Conservation (phyloP, 2,329 filamentous ascomycete genomes). For the Penicillium janthinellum region DNA sequence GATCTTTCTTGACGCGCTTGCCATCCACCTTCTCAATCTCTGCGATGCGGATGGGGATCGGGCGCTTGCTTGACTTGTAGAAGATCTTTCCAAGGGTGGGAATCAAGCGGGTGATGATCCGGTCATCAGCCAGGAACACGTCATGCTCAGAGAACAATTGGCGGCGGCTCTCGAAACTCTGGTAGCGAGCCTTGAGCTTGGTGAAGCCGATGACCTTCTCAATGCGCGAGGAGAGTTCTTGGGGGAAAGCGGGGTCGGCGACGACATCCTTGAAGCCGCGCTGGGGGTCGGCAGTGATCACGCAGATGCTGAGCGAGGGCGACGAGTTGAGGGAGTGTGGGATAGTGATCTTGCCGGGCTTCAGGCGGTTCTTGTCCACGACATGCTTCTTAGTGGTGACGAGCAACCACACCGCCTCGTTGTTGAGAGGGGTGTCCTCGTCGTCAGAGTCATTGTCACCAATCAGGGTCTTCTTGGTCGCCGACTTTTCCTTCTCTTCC, state of each 20-base stretch:
- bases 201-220: conserved; percentile 76
- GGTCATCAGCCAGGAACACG: conserved; percentile 88
- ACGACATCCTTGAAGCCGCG: conserved; percentile 88
- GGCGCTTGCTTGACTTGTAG: conserved; percentile 84
- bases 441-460: conserved; percentile 47
- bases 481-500: conserved; percentile 50
- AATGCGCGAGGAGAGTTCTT: conserved; percentile 66
- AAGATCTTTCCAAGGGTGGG: conserved; percentile 86
- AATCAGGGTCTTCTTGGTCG: conserved; percentile 56
- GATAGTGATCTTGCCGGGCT: conserved; percentile 78
- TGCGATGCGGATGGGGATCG: conserved; percentile 77
- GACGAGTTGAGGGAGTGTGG: conserved; percentile 74
- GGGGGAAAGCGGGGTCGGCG: conserved; percentile 70
- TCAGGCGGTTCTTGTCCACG: conserved; percentile 73
- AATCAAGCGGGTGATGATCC: conserved; percentile 73
- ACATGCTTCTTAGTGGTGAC: conserved; percentile 68
- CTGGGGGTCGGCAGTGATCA: conserved; percentile 83
- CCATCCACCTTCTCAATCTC: conserved; percentile 63
- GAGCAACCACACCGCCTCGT: conserved; percentile 61
- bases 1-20: conserved; percentile 61
- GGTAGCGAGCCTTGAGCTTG: conserved; percentile 88
- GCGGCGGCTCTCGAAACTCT: conserved; percentile 82
- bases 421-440: conserved; percentile 47
- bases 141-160: conserved; percentile 86
- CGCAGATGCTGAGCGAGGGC: conserved; percentile 70